Evolutionary conservation across 305 asterid genomes (phyloP), one percentile per base, ranked within the genome.

Genomic region (Stenogyne calaminthoides): DNA sequence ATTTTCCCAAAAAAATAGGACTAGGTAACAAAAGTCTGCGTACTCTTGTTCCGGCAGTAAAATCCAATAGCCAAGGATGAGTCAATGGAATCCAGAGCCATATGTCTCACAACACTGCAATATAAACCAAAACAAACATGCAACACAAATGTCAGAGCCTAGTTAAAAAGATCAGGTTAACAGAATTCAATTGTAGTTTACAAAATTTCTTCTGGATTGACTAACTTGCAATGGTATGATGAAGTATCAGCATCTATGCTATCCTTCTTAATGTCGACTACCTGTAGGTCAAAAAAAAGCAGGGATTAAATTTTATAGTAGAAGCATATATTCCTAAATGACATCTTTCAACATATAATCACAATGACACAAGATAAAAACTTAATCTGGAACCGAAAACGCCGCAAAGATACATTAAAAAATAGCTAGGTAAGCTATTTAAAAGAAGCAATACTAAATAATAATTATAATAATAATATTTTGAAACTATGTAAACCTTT

Each of bases 221-320:
- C 97, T 81, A 85, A 94, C 99, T 90, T 87, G 98, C 91, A 86
- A 77, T 94, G 99, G 77, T 87, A 94, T 42, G 96, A 86, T 37
- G 96, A 83, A 42, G 93, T 81, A 76, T 92, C 98, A 36, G 70
- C 82, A 12, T 90, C 96, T 69, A 83, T 46, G 75, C 70, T 63
- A 78, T 83, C 91, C 69, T 32, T 78, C 71, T 78, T 87, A 52
- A 89, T 79, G 71, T 89, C 87, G 69, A 83, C 89, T 75, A 83
- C 97, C 99, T 95, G 82, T 71, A 16, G 47, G 80, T 74, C 65
- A 76, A 77, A 71, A 70, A 63, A 64, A 65, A 70, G 49, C 20
- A 61, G 69, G 69, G 67, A 40, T 54, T 29, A 49, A 66, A 42
- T 34, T 39, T 39, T 46, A 36, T 32, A 0, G 44, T 47, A 37